Evolutionary conservation across 768 basidiomycete species (phyloP).

Genomic region (Russula griseocarnosa): DNA sequence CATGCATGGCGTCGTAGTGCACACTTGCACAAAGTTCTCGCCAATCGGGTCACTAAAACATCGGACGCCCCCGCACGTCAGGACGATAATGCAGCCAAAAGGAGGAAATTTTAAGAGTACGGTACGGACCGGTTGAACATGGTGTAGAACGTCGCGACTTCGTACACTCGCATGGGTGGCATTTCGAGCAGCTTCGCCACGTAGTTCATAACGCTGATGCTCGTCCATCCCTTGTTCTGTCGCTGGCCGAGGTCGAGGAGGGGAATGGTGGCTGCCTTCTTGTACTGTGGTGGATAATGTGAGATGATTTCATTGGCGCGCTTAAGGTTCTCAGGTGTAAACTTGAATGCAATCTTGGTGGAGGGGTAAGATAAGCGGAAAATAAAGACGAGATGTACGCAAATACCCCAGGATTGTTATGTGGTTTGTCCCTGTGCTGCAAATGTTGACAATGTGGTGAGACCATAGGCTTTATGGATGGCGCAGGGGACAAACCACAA

Average conservation of each 20-base stretch:
- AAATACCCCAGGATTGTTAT: constrained; percentile 86
- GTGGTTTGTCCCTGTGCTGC: constrained; percentile 90
- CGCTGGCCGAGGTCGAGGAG: constrained; percentile 93
- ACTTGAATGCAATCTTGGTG: constrained; percentile 82
- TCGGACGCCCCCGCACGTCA: background rate
- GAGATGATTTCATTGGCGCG: constrained; percentile 85
- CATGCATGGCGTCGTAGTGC: constrained; percentile 99
- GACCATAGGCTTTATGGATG: constrained; percentile 19
- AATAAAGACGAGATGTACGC: background rate
- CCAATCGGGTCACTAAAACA: constrained; percentile 81
- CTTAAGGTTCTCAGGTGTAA: constrained; percentile 76
- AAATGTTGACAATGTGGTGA: constrained; percentile 26
- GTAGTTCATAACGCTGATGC: constrained; percentile 98
- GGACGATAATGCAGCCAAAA: background rate
- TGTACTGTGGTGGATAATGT: constrained; percentile 95
- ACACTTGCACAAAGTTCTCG: constrained; percentile 92
- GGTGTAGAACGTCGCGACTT: constrained; percentile 99
- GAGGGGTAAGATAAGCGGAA: constrained; percentile 6
- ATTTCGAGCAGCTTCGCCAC: constrained; percentile 90
- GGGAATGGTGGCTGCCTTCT: constrained; percentile 97
- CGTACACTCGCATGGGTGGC: constrained; percentile 98
- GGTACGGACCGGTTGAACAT: constrained; percentile 92
- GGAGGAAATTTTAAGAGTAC: background rate
- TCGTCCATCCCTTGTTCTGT: constrained; percentile 98
- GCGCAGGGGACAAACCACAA: constrained; percentile 57